Conservation (phyloP, 352 stramenopile genomes). For the Pythium aquatile region DNA sequence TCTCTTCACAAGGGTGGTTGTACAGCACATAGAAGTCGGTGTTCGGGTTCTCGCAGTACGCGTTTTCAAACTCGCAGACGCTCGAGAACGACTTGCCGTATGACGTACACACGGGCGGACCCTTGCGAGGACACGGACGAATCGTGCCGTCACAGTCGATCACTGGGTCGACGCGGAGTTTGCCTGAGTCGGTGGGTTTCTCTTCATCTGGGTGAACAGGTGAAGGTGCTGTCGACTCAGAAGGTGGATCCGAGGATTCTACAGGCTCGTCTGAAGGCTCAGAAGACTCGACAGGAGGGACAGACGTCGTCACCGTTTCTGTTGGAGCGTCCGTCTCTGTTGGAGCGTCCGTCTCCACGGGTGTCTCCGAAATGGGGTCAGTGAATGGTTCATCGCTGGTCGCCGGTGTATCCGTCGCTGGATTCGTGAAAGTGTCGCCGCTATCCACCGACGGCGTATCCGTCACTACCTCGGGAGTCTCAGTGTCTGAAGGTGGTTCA, state of each 20-base stretch:
- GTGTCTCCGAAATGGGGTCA: not conserved
- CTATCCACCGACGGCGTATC: not conserved
- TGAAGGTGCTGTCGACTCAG: not conserved
- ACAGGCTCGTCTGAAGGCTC: not conserved
- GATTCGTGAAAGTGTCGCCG: not conserved
- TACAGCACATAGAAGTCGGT: conserved; percentile 25
- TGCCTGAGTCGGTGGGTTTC: not conserved
- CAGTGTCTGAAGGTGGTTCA: not conserved
- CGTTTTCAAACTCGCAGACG: conserved; percentile 51
- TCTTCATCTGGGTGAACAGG: not conserved
- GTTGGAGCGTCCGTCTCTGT: not conserved
- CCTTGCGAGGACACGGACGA: not conserved
- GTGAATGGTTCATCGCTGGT: not conserved
- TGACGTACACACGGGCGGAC: conserved; percentile 47
- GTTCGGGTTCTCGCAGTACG: conserved; percentile 36
- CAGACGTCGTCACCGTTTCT: not conserved
- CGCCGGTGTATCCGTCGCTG: not conserved
- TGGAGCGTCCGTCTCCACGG: not conserved
- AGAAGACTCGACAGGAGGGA: not conserved
- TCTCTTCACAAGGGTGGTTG: conserved; percentile 7
- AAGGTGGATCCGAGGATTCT: not conserved
- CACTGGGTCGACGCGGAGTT: not conserved
- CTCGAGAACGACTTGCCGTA: conserved; percentile 61
- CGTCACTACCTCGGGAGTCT: not conserved
- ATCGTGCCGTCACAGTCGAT: conserved; percentile 37